Percentiles rank a stretch among this genome's conserved stretches.
Conservation (phyloP, 306 rosid species). For the Boehmeria nivea region DNA sequence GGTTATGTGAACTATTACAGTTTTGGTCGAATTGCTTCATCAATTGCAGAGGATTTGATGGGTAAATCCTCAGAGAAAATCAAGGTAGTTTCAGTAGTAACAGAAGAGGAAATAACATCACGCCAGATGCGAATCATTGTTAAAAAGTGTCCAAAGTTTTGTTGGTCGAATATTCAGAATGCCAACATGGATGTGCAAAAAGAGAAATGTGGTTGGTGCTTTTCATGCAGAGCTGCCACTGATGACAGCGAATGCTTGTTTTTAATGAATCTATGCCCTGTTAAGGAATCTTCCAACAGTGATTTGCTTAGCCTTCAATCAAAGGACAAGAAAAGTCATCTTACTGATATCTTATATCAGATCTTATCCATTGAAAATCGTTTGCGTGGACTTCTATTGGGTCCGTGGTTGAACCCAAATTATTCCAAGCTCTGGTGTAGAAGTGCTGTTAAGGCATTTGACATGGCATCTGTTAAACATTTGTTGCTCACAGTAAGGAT, state of each 20-base stretch:
- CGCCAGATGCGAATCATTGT: conserved; percentile 65
- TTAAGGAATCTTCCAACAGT: conserved; percentile 38
- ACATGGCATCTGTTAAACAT: conserved; percentile 52
- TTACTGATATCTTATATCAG: conserved; percentile 49
- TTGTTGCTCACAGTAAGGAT: conserved; percentile 66
- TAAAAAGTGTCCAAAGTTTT: conserved; percentile 59
- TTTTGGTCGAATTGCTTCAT: conserved; percentile 71
- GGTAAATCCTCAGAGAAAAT: conserved; percentile 51
- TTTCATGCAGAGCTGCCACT: conserved; percentile 57
- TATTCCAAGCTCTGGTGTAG: conserved; percentile 54
- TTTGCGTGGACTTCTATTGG: conserved; percentile 72
- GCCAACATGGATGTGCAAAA: conserved; percentile 39
- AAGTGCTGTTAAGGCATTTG: conserved; percentile 51
- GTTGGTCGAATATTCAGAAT: conserved; percentile 57
- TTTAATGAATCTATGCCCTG: conserved; percentile 38
- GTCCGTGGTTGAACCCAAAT: conserved; percentile 82
- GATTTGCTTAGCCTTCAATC: conserved; percentile 43
- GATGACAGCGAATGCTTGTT: conserved; percentile 80
- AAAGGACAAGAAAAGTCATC: conserved; percentile 51
- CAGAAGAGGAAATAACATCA: conserved; percentile 72
- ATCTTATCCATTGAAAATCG: conserved; percentile 73
- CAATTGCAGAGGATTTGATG: conserved; percentile 56
- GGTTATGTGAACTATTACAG: conserved; percentile 61
- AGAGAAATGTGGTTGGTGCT: conserved; percentile 97
- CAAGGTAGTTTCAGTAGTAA: conserved; percentile 34